These are phyloP conservation scores for Epichloe brachyelytri DNA, from an alignment of 2,329 filamentous ascomycete genomes.

Conservation along the genomic window DNA sequence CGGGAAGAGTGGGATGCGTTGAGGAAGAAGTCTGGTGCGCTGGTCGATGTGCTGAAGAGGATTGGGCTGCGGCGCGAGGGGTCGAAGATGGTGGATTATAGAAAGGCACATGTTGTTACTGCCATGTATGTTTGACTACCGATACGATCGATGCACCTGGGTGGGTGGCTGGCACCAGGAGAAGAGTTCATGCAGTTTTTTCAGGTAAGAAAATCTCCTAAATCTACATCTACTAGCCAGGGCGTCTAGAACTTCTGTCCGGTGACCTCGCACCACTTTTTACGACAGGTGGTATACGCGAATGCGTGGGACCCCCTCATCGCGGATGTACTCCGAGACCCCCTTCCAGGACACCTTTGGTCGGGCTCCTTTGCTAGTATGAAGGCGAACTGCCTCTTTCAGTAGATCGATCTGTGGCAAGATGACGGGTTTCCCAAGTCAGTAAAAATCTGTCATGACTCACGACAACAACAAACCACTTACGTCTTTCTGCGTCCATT, in stretches of 20 bases:
- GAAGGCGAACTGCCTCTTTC: conserved; percentile 23
- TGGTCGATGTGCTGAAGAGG: conserved; percentile 8
- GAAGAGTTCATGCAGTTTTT: no score
- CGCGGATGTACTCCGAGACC: conserved; percentile 39
- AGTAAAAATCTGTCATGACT: background rate
- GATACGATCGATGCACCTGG: no score
- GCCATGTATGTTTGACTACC: no score
- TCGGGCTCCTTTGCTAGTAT: conserved; percentile 18
- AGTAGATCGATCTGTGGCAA: conserved; percentile 30
- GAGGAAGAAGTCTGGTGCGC: conserved; percentile 18
- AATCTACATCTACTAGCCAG: no score
- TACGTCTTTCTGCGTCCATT: conserved; percentile 52
- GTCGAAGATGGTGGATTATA: background rate
- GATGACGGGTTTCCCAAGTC: background rate
- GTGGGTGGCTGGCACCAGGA: background rate
- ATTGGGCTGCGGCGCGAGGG: conserved; percentile 19
- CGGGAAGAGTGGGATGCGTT: conserved; percentile 42
- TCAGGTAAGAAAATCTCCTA: no score
- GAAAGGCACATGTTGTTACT: background rate
- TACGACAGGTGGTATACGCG: conserved; percentile 44
- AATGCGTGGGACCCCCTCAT: conserved; percentile 45
- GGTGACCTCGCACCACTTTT: conserved; percentile 25
- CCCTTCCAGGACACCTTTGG: conserved; percentile 46
- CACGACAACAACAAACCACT: conserved; percentile 21
- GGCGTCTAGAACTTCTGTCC: conserved; percentile 17